Evolutionary conservation across 2,329 filamentous ascomycete genomes (phyloP).

Genomic region (Nigrospora osmanthi): DNA sequence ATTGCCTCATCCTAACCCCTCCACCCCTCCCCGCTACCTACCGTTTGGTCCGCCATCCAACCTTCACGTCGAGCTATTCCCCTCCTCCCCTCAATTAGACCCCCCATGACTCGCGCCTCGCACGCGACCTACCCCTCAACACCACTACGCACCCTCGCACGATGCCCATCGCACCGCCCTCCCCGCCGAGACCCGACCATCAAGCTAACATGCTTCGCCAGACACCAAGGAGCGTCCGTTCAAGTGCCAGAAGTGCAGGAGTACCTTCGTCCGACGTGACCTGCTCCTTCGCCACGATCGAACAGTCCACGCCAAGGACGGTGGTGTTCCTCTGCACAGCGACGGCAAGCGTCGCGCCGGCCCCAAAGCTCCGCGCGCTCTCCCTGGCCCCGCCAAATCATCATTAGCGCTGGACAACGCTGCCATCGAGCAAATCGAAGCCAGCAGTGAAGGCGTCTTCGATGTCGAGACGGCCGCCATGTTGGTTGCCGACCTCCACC

Average conservation of each 20-base stretch:
- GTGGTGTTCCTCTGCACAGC: conserved; percentile 85
- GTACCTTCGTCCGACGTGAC: conserved; percentile 96
- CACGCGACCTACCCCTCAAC: conserved; percentile 5
- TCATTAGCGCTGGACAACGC: conserved; percentile 76
- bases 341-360: conserved; percentile 81
- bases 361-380: conserved; percentile 53
- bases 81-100: conserved; percentile 7
- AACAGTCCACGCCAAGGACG: conserved; percentile 97
- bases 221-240: conserved; percentile 98
- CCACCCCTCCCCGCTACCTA: neutral
- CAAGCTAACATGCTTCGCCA: conserved; percentile 33
- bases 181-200: too few species aligned
- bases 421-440: conserved; percentile 86
- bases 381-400: conserved; percentile 63
- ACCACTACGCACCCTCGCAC: conserved; percentile 7
- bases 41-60: conserved; percentile 7
- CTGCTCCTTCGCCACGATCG: conserved; percentile 93
- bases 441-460: conserved; percentile 81
- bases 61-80: conserved; percentile 2
- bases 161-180: neutral
- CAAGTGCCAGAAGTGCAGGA: conserved; percentile 96
- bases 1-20: conserved; percentile 6
- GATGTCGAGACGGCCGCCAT: conserved; percentile 97
- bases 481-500: conserved; percentile 96
- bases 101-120: conserved; percentile 2